A percentile compares a stretch with the other conserved stretches of the same genome.
Evolutionary conservation across 352 stramenopile species (phyloP).

Genomic region (Globisporangium sylvaticum): DNA sequence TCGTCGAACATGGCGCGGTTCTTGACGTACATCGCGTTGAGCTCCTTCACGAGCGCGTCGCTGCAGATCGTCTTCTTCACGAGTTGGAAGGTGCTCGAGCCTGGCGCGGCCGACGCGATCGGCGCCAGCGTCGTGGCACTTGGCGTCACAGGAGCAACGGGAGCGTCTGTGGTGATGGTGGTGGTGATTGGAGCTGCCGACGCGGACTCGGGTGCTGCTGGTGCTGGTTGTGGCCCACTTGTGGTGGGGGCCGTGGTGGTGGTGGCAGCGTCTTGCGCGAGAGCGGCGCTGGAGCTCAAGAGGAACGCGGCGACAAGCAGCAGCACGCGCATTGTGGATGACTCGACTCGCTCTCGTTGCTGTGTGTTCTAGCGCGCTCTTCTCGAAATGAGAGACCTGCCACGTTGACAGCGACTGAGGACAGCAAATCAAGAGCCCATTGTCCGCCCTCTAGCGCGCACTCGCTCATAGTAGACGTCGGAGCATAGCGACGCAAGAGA

Average conservation of each 20-base stretch:
- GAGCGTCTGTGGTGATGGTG: too few relatives aligned
- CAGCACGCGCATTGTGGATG: neutral
- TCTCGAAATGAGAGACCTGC: neutral
- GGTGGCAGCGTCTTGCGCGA: neutral
- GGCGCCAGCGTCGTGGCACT: conserved; percentile 18
- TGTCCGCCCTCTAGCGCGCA: neutral
- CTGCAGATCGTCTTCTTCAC: conserved; percentile 40
- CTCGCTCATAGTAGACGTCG: neutral
- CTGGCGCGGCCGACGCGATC: conserved; percentile 32
- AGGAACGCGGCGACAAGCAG: neutral
- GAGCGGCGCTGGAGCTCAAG: neutral
- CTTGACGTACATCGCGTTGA: conserved; percentile 53
- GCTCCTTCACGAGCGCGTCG: conserved; percentile 31
- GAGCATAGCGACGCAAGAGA: neutral
- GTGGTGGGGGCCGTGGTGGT: neutral
- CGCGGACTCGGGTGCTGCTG: neutral
- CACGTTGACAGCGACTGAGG: neutral
- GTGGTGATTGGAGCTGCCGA: neutral
- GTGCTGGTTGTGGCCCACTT: neutral
- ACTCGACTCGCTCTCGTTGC: neutral
- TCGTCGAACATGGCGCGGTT: conserved; percentile 53
- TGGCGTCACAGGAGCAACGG: neutral
- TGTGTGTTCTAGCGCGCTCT: neutral
- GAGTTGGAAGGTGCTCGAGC: conserved; percentile 42
- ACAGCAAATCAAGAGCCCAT: neutral